Percentiles rank a stretch among this genome's conserved stretches.
Conservation (phyloP, 306 rosid genomes). For the Dryas drummondii region DNA sequence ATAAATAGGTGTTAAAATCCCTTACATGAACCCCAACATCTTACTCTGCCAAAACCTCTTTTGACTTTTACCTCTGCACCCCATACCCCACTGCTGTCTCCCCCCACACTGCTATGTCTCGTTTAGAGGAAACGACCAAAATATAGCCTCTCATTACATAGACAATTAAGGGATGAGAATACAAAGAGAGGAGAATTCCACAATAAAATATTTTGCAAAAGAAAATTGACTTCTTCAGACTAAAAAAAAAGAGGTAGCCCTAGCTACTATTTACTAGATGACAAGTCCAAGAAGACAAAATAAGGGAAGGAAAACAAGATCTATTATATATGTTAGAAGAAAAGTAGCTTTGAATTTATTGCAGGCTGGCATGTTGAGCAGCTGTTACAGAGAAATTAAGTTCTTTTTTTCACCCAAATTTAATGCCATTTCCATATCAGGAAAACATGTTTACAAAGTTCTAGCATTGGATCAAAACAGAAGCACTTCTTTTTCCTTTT, state of each 20-base stretch:
- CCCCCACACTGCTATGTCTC: background rate
- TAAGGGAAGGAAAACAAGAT: background rate
- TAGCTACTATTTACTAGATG: no score
- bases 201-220: background rate
- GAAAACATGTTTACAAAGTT: background rate
- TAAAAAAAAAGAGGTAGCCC: no score
- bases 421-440: background rate
- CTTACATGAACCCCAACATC: constrained; percentile 18
- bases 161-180: background rate
- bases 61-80: constrained; percentile 2
- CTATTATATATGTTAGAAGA: background rate
- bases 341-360: background rate
- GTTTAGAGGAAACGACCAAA: constrained; percentile 10
- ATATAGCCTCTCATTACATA: background rate
- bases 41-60: background rate
- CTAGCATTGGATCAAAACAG: background rate
- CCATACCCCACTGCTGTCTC: constrained; percentile 4
- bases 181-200: background rate
- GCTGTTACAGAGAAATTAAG: background rate
- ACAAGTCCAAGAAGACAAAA: background rate
- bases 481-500: background rate
- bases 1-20: background rate
- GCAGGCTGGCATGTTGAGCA: background rate
- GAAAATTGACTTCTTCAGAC: background rate
- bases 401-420: background rate